Conservation (phyloP, 768 basidiomycete genomes). For the Tylopilus cervinicoccineus region DNA sequence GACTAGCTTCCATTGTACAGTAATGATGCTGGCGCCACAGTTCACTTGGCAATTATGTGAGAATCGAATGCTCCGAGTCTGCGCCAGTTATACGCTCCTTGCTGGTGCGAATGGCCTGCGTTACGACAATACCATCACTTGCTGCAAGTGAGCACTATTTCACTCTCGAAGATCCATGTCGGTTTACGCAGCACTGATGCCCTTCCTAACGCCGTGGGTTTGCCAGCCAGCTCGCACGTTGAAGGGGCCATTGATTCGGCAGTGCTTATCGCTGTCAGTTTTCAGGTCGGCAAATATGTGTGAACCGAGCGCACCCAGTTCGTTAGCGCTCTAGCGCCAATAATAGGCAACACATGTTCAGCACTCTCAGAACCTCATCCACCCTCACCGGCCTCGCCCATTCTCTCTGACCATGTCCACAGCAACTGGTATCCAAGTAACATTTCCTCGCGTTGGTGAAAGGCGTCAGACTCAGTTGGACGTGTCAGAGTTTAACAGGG, state of each 20-base stretch:
- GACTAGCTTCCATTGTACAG: too few relatives aligned
- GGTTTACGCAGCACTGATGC: too few relatives aligned
- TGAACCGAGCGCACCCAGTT: background rate
- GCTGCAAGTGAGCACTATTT: too few relatives aligned
- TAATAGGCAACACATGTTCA: constrained; percentile 5
- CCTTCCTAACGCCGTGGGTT: constrained; percentile 1
- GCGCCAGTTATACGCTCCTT: too few relatives aligned
- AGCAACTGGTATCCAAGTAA: constrained; percentile 4
- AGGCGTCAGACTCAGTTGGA: background rate
- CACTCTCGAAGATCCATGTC: too few relatives aligned
- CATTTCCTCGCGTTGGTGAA: background rate
- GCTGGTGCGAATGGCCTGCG: too few relatives aligned
- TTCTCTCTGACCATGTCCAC: constrained; percentile 12
- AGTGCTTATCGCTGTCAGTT: background rate
- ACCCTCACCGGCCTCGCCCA: background rate
- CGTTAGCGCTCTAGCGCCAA: background rate
- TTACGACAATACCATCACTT: too few relatives aligned
- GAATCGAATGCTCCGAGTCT: too few relatives aligned
- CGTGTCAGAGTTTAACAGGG: constrained; percentile 8
- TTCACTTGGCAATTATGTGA: too few relatives aligned
- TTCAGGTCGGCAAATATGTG: background rate
- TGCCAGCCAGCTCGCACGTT: constrained; percentile 5
- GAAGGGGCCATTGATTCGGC: background rate
- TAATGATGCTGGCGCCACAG: too few relatives aligned
- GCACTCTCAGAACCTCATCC: constrained; percentile 2